These are phyloP conservation scores for Zygoascus hellenicus DNA, from an alignment of 1,139 yeast species.

Conservation along the genomic window DNA sequence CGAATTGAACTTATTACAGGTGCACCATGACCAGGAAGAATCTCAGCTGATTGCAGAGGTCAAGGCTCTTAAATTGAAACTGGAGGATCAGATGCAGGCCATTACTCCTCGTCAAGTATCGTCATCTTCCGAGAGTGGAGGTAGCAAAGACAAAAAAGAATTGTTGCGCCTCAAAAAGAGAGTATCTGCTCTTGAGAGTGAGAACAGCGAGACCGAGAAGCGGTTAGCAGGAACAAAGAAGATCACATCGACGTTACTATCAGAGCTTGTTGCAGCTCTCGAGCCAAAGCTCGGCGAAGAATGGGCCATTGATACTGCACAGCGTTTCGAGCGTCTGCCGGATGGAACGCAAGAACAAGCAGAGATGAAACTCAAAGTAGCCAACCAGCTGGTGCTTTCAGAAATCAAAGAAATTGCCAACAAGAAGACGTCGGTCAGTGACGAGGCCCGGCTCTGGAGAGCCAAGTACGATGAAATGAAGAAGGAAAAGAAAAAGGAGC, in stretches of 20 bases:
- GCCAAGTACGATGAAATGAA: constrained; percentile 8
- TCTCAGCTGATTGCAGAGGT: constrained; percentile 1
- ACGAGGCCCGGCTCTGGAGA: constrained; percentile 10
- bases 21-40: background rate
- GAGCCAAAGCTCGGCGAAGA: constrained; percentile 5
- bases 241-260: constrained; percentile 3
- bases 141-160: too few species aligned
- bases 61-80: background rate
- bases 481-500: constrained; percentile 3
- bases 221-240: constrained; percentile 5
- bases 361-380: constrained; percentile 2
- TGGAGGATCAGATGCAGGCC: background rate
- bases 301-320: constrained; percentile 4
- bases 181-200: constrained; percentile 6
- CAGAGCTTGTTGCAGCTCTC: constrained; percentile 3
- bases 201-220: constrained; percentile 4
- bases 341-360: constrained; percentile 8
- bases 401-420: background rate
- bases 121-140: background rate
- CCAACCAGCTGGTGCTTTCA: background rate
- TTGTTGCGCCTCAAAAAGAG: constrained; percentile 4
- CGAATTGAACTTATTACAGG: background rate
- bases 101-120: background rate
- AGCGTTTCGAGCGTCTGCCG: constrained; percentile 9
- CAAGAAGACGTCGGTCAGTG: background rate